Percentiles rank a stretch among this genome's conserved stretches.
Conservation (phyloP, 176 grass and related monocot genomes). For the Aegilops bicornis region DNA sequence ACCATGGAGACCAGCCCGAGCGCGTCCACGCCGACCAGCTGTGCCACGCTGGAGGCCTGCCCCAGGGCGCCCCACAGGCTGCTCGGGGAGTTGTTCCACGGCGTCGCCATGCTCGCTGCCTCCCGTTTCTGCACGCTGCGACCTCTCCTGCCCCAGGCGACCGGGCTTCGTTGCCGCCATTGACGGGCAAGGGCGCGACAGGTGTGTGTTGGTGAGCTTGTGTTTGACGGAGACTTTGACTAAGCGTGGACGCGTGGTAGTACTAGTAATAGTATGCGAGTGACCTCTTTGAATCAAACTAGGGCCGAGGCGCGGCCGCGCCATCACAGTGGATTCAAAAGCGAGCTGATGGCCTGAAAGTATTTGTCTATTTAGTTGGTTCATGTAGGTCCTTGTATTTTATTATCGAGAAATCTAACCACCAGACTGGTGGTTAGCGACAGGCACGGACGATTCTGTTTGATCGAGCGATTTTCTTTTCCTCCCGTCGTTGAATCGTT, state of each 20-base stretch:
- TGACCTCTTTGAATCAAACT: no score
- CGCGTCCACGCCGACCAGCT: conserved; percentile 60
- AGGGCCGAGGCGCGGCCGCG: no score
- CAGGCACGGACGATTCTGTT: no score
- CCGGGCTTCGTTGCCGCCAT: background rate
- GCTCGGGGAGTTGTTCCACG: conserved; percentile 10
- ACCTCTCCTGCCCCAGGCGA: background rate
- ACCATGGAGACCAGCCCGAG: conserved; percentile 64
- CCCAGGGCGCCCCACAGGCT: conserved; percentile 22
- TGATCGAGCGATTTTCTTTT: no score
- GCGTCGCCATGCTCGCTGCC: conserved; percentile 1
- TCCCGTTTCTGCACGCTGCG: background rate
- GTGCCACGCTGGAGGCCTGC: conserved; percentile 25
- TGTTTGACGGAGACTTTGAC: background rate
- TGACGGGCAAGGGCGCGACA: background rate
- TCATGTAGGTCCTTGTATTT: no score
- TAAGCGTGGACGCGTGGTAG: background rate
- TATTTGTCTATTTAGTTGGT: no score
- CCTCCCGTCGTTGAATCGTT: no score
- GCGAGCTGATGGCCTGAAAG: no score
- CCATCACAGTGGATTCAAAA: no score
- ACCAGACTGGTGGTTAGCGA: no score
- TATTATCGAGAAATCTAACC: no score
- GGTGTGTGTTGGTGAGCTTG: background rate
- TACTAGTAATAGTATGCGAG: no score